Conservation (phyloP, 768 basidiomycete genomes). For the Mycena rebaudengoi region DNA sequence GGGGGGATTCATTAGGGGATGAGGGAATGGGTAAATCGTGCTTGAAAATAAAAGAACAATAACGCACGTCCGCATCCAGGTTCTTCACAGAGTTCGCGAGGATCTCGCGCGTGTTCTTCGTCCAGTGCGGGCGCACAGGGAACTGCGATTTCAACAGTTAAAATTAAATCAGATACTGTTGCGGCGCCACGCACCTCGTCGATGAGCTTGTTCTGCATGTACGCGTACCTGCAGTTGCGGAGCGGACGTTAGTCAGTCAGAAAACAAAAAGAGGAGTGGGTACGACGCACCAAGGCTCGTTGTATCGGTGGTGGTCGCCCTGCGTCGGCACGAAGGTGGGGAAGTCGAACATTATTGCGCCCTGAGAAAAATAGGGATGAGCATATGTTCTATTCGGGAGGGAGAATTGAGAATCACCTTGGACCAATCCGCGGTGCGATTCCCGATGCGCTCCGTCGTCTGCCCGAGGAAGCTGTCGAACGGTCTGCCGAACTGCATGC, state of each 20-base stretch:
- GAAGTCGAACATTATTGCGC: constrained; percentile 50
- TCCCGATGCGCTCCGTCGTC: constrained; percentile 40
- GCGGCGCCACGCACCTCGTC: constrained; percentile 35
- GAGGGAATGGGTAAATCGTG: too few relatives aligned
- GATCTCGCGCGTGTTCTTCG: constrained; percentile 43
- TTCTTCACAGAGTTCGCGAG: constrained; percentile 41
- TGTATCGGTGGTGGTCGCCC: constrained; percentile 44
- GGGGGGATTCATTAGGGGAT: too few relatives aligned
- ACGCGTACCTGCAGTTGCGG: constrained; percentile 25
- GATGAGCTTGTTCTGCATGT: constrained; percentile 36
- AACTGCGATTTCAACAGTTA: constrained; percentile 30
- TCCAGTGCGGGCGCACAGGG: constrained; percentile 48
- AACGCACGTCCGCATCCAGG: constrained; percentile 42
- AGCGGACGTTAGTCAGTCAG: background rate
- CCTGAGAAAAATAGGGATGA: constrained; percentile 26
- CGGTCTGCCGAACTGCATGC: constrained; percentile 43
- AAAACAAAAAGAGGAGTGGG: background rate
- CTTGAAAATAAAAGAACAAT: too few relatives aligned
- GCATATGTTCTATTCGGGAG: background rate
- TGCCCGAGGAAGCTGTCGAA: constrained; percentile 48
- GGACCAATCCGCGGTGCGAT: constrained; percentile 44
- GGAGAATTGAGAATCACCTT: constrained; percentile 32
- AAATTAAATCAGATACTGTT: background rate
- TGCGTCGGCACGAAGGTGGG: constrained; percentile 42
- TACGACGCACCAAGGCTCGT: constrained; percentile 36